These are phyloP conservation scores for Alternaria angustiovoidea DNA, from an alignment of 2,329 filamentous ascomycete species.

Conservation along the genomic window DNA sequence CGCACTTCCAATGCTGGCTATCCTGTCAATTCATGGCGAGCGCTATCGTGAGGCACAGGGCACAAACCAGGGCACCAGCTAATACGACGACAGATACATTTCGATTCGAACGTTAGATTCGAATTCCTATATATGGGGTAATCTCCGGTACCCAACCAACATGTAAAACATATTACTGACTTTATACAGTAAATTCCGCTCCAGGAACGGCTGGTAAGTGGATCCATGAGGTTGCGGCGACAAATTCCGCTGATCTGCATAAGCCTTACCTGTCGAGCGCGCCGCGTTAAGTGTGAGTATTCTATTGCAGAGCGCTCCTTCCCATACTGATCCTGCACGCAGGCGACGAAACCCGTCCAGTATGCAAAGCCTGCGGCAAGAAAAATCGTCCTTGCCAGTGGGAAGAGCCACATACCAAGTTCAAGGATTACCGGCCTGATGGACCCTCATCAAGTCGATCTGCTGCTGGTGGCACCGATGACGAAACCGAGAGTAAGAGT, in stretches of 20 bases:
- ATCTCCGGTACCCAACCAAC: neutral
- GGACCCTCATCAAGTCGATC: conserved; percentile 24
- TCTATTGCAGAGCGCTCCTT: neutral
- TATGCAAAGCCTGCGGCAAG: conserved; percentile 44
- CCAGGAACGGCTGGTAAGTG: conserved; percentile 43
- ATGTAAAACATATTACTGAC: conserved; percentile 1
- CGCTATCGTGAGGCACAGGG: neutral
- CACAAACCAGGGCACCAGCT: conserved; percentile 6
- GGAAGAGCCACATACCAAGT: conserved; percentile 38
- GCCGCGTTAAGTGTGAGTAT: conserved; percentile 43
- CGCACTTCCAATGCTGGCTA: neutral
- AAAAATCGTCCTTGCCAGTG: conserved; percentile 44
- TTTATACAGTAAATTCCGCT: conserved; percentile 42
- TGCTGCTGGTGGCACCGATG: conserved; percentile 15
- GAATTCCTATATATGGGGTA: conserved; percentile 15
- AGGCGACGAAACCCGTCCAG: conserved; percentile 42
- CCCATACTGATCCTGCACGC: conserved; percentile 2
- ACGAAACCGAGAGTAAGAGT: conserved; percentile 14
- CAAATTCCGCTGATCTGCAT: conserved; percentile 8
- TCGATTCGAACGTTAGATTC: conserved; percentile 8
- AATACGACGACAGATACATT: conserved; percentile 7
- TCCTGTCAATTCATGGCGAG: neutral
- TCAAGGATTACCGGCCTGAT: conserved; percentile 38
- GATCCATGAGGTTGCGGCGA: neutral
- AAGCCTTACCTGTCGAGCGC: conserved; percentile 42